A percentile compares a stretch with the other conserved stretches of the same genome.
phyloP scores from a whole-genome alignment of 2,329 filamentous ascomycete species.

The Amauroascus verrucosus region DNA sequence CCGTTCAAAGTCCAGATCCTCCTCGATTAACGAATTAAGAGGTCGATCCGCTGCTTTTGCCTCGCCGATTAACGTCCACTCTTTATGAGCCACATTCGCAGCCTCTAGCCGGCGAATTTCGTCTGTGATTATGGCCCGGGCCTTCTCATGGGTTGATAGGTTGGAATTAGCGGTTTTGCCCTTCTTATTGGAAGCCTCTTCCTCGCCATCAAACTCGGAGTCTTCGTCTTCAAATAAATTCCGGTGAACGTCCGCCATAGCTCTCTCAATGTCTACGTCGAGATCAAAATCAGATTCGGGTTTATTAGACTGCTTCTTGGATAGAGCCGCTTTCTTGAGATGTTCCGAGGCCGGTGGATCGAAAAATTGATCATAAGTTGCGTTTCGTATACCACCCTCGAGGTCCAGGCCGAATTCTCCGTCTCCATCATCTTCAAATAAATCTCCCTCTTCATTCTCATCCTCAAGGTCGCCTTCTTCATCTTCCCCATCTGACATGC shows the following conservation, averaged over 20 bases:
- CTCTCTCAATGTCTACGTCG: constrained; percentile 57
- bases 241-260: constrained; percentile 76
- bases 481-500: constrained; percentile 13
- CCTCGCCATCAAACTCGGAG: constrained; percentile 47
- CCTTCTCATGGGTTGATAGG: constrained; percentile 69
- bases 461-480: constrained; percentile 48
- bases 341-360: constrained; percentile 63
- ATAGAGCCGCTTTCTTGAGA: constrained; percentile 40
- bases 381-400: constrained; percentile 43
- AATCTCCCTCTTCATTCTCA: constrained; percentile 47
- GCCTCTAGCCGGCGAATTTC: constrained; percentile 88
- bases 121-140: constrained; percentile 73
- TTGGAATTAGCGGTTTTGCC: constrained; percentile 19
- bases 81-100: constrained; percentile 75
- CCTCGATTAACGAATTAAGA: constrained; percentile 81
- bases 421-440: not conserved
- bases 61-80: constrained; percentile 86
- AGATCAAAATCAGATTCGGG: constrained; percentile 20
- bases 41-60: constrained; percentile 72
- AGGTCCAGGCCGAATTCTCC: constrained; percentile 38
- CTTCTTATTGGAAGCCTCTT: constrained; percentile 46
- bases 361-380: constrained; percentile 61
- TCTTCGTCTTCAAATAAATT: constrained; percentile 76
- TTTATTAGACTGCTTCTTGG: constrained; percentile 38
- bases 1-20: constrained; percentile 92